These are phyloP conservation scores for Coemansia sp. DNA, from an alignment of 192 early-diverging fungal species.

Conservation along the genomic window DNA sequence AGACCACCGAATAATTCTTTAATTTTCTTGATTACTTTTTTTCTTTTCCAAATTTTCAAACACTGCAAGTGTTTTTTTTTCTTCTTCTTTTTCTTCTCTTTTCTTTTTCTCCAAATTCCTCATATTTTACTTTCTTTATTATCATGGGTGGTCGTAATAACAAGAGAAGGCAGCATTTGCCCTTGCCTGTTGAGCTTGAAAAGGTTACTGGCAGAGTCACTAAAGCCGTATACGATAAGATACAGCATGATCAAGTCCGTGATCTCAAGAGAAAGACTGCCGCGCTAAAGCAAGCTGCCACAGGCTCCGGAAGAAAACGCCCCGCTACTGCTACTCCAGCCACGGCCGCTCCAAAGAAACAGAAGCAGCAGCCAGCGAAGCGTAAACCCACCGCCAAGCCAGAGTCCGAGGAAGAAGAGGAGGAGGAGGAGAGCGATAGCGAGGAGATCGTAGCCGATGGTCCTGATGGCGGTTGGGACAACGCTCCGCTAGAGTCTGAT, in stretches of 20 bases:
- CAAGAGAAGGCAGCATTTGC: slow-evolving; percentile 50
- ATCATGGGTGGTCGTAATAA: slow-evolving; percentile 56
- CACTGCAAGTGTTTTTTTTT: neutral
- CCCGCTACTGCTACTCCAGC: neutral
- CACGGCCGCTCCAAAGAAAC: neutral
- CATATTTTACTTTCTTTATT: neutral
- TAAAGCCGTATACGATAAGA: slow-evolving; percentile 36
- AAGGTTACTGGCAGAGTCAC: slow-evolving; percentile 50
- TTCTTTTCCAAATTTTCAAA: neutral
- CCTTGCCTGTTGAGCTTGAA: slow-evolving; percentile 47
- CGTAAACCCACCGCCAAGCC: slow-evolving; percentile 1
- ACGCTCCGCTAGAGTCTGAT: slow-evolving; percentile 54
- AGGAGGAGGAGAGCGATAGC: slow-evolving; percentile 37
- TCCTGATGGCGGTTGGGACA: slow-evolving; percentile 50
- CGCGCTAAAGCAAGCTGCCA: slow-evolving; percentile 9
- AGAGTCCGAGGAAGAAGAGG: slow-evolving; percentile 3
- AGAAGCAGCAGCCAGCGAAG: slow-evolving; percentile 3
- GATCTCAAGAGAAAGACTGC: slow-evolving; percentile 35
- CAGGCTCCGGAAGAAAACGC: neutral
- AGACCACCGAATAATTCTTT: neutral
- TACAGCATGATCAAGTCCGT: slow-evolving; percentile 32
- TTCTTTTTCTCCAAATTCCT: neutral
- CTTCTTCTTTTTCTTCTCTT: neutral
- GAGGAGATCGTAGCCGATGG: slow-evolving; percentile 47
- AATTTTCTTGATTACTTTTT: neutral